phyloP scores from a whole-genome alignment of 2,329 filamentous ascomycete species.

The Claviceps sp. region DNA sequence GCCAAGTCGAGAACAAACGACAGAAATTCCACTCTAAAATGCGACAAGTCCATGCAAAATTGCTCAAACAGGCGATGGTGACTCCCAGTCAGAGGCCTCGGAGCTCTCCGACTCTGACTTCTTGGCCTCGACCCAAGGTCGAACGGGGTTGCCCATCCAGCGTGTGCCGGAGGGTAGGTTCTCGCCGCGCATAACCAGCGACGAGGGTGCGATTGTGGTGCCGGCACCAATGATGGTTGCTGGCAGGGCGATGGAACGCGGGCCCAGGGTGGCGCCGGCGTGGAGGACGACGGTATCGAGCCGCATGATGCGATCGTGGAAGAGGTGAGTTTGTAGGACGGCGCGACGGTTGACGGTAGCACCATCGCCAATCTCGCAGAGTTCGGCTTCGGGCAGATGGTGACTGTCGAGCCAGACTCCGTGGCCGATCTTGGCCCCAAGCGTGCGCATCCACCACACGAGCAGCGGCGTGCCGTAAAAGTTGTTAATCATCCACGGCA shows the following conservation, averaged over 20 bases:
- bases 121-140: constrained; percentile 7
- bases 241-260: constrained; percentile 9
- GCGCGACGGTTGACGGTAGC: constrained; percentile 10
- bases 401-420: constrained; percentile 13
- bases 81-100: constrained; percentile 4
- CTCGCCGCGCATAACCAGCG: constrained; percentile 12
- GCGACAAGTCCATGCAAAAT: too few relatives aligned
- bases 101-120: constrained; percentile 1
- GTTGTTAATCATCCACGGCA: constrained; percentile 7
- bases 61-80: background rate
- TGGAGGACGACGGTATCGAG: constrained; percentile 10
- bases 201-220: constrained; percentile 9
- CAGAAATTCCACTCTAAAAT: too few relatives aligned
- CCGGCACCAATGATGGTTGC: constrained; percentile 10
- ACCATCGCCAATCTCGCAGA: constrained; percentile 8
- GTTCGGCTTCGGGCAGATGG: constrained; percentile 11
- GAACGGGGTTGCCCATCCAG: constrained; percentile 11
- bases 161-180: constrained; percentile 9
- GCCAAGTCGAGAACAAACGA: too few relatives aligned
- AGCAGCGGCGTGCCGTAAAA: constrained; percentile 11
- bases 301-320: constrained; percentile 13
- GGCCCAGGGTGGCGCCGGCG: constrained; percentile 10
- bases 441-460: constrained; percentile 8
- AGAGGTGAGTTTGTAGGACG: constrained; percentile 11
- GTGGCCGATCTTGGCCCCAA: constrained; percentile 11